phyloP scores from a whole-genome alignment of 129 eudicot species.

The Dittrichia graveolens region DNA sequence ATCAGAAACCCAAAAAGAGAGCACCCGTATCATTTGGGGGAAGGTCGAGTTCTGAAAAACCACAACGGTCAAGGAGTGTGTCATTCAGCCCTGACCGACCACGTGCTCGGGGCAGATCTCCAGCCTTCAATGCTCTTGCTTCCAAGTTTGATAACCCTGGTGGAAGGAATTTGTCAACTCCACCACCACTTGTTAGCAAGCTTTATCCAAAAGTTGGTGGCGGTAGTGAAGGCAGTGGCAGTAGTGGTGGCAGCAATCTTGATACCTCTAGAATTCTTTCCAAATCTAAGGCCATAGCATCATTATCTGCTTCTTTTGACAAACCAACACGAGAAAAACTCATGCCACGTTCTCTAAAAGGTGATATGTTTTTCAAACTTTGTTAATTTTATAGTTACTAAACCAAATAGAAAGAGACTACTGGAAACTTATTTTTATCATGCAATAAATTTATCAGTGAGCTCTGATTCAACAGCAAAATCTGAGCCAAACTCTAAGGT shows the following conservation, averaged over 20 bases:
- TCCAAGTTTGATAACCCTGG: slow-evolving; percentile 72
- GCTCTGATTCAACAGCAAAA: slow-evolving; percentile 46
- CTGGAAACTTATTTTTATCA: background rate
- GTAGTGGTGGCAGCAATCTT: slow-evolving; percentile 13
- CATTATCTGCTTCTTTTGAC: slow-evolving; percentile 59
- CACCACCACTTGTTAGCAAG: slow-evolving; percentile 74
- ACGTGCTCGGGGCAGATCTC: slow-evolving; percentile 92
- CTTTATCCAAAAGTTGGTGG: slow-evolving; percentile 40
- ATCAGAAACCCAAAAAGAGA: slow-evolving; percentile 88
- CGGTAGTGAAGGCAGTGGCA: slow-evolving; percentile 4
- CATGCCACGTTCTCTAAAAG: slow-evolving; percentile 70
- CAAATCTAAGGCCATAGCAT: slow-evolving; percentile 66
- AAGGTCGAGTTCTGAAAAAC: slow-evolving; percentile 80
- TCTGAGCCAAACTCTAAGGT: slow-evolving; percentile 48
- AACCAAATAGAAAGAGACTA: no score
- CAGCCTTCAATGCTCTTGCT: slow-evolving; percentile 93
- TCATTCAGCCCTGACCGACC: slow-evolving; percentile 70
- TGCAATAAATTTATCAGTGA: slow-evolving; percentile 34
- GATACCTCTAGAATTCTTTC: slow-evolving; percentile 49
- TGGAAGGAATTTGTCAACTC: slow-evolving; percentile 81
- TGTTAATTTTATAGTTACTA: background rate
- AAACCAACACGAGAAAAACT: slow-evolving; percentile 50
- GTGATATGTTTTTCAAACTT: slow-evolving; percentile 35
- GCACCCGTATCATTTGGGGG: slow-evolving; percentile 66
- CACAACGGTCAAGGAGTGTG: slow-evolving; percentile 91